Percentiles rank a stretch among this genome's conserved stretches.
Conservation (phyloP, 83 land plant genomes). For the Diphasiastrum complanatum region DNA sequence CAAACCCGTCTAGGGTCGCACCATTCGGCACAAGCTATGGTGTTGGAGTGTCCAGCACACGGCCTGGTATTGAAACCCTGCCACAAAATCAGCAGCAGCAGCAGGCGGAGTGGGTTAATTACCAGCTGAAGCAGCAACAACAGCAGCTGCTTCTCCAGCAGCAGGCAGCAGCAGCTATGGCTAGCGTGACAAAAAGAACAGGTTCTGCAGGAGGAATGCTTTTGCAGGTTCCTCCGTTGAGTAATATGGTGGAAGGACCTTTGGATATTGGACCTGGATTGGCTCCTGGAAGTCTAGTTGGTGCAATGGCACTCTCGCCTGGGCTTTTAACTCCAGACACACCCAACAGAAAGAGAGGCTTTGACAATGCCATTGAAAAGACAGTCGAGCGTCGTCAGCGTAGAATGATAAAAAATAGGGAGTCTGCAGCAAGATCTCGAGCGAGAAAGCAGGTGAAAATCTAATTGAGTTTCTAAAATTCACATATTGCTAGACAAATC, state of each 20-base stretch:
- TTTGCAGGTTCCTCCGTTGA: neutral
- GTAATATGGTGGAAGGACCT: neutral
- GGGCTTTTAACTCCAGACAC: constrained; percentile 49
- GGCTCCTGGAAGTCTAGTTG: constrained; percentile 39
- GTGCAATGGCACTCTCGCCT: constrained; percentile 44
- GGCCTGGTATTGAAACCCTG: constrained; percentile 13
- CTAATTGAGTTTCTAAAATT: no score
- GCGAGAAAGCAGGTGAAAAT: constrained; percentile 35
- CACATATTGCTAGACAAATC: no score
- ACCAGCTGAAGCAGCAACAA: constrained; percentile 23
- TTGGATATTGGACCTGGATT: neutral
- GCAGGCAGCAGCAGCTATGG: constrained; percentile 31
- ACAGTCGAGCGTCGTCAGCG: constrained; percentile 35
- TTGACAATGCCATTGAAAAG: constrained; percentile 30
- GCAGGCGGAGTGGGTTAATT: constrained; percentile 14
- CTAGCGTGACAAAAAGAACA: no score
- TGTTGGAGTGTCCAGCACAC: neutral
- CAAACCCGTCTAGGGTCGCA: neutral
- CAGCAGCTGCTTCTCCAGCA: constrained; percentile 27
- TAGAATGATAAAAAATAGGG: constrained; percentile 40
- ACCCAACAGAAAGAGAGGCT: constrained; percentile 38
- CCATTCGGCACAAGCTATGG: neutral
- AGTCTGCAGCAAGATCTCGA: constrained; percentile 39
- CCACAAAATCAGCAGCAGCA: constrained; percentile 1
- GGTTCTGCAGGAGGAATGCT: no score